Conservation (phyloP, 371 early-diverging fungal genomes). For the Smittium culicis region DNA sequence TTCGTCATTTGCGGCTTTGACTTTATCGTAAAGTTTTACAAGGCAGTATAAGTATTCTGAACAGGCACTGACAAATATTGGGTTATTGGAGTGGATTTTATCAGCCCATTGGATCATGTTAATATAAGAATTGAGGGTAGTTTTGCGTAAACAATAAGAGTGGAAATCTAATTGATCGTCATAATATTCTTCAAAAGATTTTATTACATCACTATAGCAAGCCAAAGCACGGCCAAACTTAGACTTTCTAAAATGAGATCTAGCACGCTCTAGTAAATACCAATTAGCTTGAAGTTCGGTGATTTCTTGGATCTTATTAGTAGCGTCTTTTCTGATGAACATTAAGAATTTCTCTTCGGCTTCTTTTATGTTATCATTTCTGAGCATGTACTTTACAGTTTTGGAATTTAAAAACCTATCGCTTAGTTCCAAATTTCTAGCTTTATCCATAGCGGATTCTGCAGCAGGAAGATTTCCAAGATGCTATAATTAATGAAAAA, state of each 20-base stretch:
- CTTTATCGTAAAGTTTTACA: constrained; percentile 45
- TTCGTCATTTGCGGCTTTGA: too few relatives aligned
- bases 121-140: constrained; percentile 73
- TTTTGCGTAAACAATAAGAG: constrained; percentile 78
- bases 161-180: constrained; percentile 97
- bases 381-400: constrained; percentile 84
- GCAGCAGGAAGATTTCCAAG: too few relatives aligned
- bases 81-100: constrained; percentile 44
- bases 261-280: constrained; percentile 65
- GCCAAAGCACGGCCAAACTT: constrained; percentile 72
- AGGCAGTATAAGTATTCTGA: constrained; percentile 59
- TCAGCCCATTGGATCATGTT: constrained; percentile 67
- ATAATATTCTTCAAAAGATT: constrained; percentile 62
- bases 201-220: constrained; percentile 65
- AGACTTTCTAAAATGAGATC: constrained; percentile 48
- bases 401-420: constrained; percentile 93
- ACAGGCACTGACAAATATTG: constrained; percentile 60
- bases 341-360: constrained; percentile 71
- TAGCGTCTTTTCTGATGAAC: constrained; percentile 57
- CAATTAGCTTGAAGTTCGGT: constrained; percentile 84
- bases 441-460: too few relatives aligned
- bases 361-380: constrained; percentile 56
- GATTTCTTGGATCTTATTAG: constrained; percentile 64
- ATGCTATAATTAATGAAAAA: too few relatives aligned
- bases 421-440: constrained; percentile 77